phyloP scores from a whole-genome alignment of 2,329 filamentous ascomycete species.

The Fusarium beomiforme region DNA sequence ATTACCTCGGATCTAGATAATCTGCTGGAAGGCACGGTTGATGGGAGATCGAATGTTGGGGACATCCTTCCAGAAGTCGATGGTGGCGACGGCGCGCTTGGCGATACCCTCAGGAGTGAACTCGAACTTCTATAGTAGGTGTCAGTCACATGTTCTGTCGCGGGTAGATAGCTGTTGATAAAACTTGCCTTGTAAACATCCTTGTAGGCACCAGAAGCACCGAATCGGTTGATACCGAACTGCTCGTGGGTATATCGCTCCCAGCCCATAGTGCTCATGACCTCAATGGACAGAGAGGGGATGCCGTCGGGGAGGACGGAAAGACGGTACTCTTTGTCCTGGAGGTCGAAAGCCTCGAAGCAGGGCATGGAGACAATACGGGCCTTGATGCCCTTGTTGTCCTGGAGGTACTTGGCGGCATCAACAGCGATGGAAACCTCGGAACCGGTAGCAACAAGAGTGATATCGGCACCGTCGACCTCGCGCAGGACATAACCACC shows the following conservation, averaged over 20 bases:
- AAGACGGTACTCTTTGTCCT: constrained; percentile 94
- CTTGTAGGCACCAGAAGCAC: constrained; percentile 96
- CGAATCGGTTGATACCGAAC: constrained; percentile 99
- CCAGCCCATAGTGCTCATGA: constrained; percentile 97
- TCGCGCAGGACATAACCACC: constrained; percentile 94
- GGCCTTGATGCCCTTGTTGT: constrained; percentile 86
- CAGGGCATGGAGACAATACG: constrained; percentile 96
- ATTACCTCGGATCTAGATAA: constrained; percentile 72
- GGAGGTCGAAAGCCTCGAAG: constrained; percentile 95
- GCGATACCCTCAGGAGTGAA: constrained; percentile 97
- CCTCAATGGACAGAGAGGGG: constrained; percentile 92
- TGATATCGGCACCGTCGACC: constrained; percentile 83
- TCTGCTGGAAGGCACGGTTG: constrained; percentile 97
- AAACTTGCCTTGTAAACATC: constrained; percentile 87
- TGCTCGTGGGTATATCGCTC: constrained; percentile 99
- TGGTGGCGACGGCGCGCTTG: constrained; percentile 91
- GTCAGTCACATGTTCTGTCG: constrained; percentile 48
- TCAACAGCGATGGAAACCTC: constrained; percentile 96
- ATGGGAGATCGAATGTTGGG: constrained; percentile 91
- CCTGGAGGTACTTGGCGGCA: constrained; percentile 88
- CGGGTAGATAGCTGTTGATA: neutral
- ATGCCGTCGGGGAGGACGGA: constrained; percentile 93
- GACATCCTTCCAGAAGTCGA: constrained; percentile 97
- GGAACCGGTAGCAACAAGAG: constrained; percentile 93
- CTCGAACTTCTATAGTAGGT: constrained; percentile 85